Conservation (phyloP, 1,284 basidiomycete genomes). For the Malassezia caprae region DNA sequence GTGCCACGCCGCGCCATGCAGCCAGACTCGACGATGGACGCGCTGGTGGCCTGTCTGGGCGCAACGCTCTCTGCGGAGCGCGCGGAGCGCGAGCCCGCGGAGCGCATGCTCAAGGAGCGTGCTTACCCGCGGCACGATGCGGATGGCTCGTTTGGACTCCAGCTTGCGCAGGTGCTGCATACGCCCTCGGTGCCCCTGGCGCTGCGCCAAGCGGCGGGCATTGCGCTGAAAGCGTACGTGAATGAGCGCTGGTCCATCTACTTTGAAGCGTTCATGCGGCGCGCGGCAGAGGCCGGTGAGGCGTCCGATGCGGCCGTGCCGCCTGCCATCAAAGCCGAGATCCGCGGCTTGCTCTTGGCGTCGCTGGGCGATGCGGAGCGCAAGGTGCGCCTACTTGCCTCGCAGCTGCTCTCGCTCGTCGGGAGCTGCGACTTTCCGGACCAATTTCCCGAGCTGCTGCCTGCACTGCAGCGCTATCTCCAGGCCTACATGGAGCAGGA, state of each 20-base stretch:
- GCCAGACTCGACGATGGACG: constrained; percentile 6
- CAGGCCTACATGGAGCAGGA: constrained; percentile 12
- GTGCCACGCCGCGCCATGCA: constrained; percentile 1
- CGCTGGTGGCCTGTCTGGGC: constrained; percentile 6
- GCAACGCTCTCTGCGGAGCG: constrained; percentile 8
- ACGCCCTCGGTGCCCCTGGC: not conserved
- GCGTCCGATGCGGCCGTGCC: constrained; percentile 23
- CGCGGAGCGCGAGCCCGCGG: constrained; percentile 6
- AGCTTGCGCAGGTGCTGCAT: constrained; percentile 9
- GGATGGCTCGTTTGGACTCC: constrained; percentile 1
- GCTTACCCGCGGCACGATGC: constrained; percentile 1
- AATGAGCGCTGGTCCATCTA: constrained; percentile 38
- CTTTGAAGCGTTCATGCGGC: constrained; percentile 25
- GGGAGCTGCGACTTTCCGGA: constrained; percentile 43
- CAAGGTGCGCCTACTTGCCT: constrained; percentile 34
- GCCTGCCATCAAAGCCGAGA: constrained; percentile 23
- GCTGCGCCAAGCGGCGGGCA: constrained; percentile 35
- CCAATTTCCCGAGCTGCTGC: constrained; percentile 37
- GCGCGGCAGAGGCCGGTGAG: constrained; percentile 9
- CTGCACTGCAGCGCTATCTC: constrained; percentile 25
- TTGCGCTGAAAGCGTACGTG: constrained; percentile 36
- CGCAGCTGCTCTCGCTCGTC: constrained; percentile 34
- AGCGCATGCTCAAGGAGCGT: not conserved
- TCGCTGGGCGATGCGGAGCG: constrained; percentile 26
- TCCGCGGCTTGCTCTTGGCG: constrained; percentile 27